These are phyloP conservation scores for Leucaena leucocephala DNA, from an alignment of 306 rosid genomes.

Conservation along the genomic window DNA sequence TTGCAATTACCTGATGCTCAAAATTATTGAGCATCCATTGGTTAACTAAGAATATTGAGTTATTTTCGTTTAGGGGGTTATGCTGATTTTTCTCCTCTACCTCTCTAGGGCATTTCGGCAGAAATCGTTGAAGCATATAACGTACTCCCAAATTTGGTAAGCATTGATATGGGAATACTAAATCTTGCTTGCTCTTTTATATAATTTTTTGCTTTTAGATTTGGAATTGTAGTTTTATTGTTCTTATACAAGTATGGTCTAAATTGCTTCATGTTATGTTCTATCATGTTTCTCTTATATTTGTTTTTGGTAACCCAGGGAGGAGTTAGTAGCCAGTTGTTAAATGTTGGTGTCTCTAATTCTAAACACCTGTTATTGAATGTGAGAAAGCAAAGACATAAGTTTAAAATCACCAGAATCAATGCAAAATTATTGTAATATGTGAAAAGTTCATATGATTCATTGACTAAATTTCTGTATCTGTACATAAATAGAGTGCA, in stretches of 20 bases:
- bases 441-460: not conserved
- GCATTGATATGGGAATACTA: constrained; percentile 35
- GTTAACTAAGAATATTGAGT: not conserved
- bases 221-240: constrained; percentile 1
- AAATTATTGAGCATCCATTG: constrained; percentile 5
- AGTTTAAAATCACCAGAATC: not conserved
- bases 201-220: not conserved
- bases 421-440: not conserved
- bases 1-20: not conserved
- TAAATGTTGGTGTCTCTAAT: constrained; percentile 14
- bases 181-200: constrained; percentile 9
- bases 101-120: constrained; percentile 60
- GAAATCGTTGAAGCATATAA: constrained; percentile 83
- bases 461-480: not conserved
- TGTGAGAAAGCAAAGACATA: not conserved
- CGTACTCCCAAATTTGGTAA: constrained; percentile 78
- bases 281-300: not conserved
- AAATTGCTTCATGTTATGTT: not conserved
- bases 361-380: constrained; percentile 22
- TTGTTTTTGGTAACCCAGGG: not conserved
- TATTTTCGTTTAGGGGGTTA: not conserved
- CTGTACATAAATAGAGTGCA: not conserved
- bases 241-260: constrained; percentile 16
- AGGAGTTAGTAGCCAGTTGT: not conserved
- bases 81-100: constrained; percentile 3